A percentile compares a stretch with the other conserved stretches of the same genome.
Evolutionary conservation across 106 monocot genomes (phyloP).

Genomic region (Dendrobium catenatum): DNA sequence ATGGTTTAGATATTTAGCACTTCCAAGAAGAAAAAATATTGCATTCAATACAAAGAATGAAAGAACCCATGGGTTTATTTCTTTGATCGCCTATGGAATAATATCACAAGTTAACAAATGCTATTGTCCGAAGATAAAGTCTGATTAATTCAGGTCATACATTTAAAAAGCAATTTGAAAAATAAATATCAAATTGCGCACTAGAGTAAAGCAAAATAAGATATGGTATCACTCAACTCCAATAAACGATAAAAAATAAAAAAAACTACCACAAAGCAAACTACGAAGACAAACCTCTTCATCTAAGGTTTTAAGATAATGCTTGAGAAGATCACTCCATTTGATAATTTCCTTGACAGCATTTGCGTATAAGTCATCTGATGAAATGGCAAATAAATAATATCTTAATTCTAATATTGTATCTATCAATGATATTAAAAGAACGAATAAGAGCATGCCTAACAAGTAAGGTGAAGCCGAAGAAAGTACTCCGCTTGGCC

Average conservation of each 20-base stretch:
- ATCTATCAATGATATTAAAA: neutral
- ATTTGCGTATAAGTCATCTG: conserved; percentile 46
- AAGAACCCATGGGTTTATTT: neutral
- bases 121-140: neutral
- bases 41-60: neutral
- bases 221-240: neutral
- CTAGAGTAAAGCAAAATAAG: neutral
- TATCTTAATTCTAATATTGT: neutral
- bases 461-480: neutral
- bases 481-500: neutral
- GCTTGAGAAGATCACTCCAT: conserved; percentile 71
- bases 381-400: neutral
- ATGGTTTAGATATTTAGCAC: neutral
- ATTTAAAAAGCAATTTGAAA: neutral
- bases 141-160: neutral
- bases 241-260: neutral
- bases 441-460: neutral
- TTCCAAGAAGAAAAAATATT: neutral
- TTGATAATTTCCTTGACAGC: conserved; percentile 41
- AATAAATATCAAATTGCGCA: neutral
- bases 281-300: conserved; percentile 57
- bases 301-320: conserved; percentile 63
- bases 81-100: neutral
- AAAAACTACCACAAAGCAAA: neutral
- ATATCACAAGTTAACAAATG: neutral